Percentiles rank a stretch among this genome's conserved stretches.
phyloP scores from a whole-genome alignment of 257 asterid species.

The Scutellaria baicalensis region DNA sequence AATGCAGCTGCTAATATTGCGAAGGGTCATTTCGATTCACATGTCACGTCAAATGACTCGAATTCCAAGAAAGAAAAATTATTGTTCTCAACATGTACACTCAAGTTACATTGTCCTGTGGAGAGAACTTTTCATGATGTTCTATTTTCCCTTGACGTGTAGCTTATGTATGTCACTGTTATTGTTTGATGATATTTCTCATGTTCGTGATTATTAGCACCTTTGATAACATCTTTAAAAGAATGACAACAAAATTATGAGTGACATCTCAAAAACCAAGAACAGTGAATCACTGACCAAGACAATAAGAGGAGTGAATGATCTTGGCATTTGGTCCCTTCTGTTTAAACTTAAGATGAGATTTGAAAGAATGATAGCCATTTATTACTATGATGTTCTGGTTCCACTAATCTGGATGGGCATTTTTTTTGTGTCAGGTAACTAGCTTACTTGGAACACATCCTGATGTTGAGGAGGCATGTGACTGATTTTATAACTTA shows the following conservation, averaged over 20 bases:
- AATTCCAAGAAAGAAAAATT: not conserved
- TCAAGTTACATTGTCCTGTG: not conserved
- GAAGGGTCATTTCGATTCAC: not conserved
- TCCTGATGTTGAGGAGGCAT: conserved; percentile 56
- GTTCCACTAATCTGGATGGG: conserved; percentile 17
- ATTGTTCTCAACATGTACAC: not conserved
- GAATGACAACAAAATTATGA: not conserved
- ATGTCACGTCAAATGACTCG: not conserved
- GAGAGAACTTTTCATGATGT: not conserved
- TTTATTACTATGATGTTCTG: conserved; percentile 13
- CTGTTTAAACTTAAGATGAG: conserved; percentile 12
- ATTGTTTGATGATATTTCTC: not conserved
- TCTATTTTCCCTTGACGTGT: not conserved
- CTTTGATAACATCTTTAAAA: not conserved
- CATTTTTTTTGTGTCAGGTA: conserved; percentile 35
- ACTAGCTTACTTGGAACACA: conserved; percentile 45
- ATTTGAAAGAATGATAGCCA: conserved; percentile 10
- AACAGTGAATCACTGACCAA: not conserved
- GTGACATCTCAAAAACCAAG: not conserved
- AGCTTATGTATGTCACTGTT: not conserved
- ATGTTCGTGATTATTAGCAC: not conserved
- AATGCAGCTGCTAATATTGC: not conserved
- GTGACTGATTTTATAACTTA: conserved; percentile 44
- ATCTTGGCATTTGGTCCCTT: not conserved
- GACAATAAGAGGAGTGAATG: not conserved